Percentiles rank a stretch among this genome's conserved stretches.
phyloP scores from a whole-genome alignment of 2,329 filamentous ascomycete species.

The Trematosphaeria pertusa region DNA sequence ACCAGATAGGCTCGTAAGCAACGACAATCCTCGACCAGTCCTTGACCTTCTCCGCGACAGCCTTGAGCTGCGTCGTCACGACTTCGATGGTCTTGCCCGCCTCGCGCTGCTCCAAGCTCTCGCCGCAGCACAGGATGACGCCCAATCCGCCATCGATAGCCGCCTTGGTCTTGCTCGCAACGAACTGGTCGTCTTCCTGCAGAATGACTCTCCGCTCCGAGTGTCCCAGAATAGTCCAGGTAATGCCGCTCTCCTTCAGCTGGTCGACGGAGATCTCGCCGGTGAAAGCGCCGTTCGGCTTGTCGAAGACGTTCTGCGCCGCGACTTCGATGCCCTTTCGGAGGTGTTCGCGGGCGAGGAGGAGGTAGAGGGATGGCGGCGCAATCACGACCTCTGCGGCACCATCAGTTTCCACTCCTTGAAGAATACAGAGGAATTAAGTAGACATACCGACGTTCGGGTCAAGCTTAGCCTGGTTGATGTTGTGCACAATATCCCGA shows the following conservation, averaged over 20 bases:
- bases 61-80: constrained; percentile 83
- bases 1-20: constrained; percentile 99
- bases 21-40: constrained; percentile 96
- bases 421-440: background rate
- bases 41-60: constrained; percentile 77
- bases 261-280: constrained; percentile 94
- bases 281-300: constrained; percentile 95
- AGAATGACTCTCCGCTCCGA: constrained; percentile 92
- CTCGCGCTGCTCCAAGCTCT: constrained; percentile 93
- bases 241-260: constrained; percentile 86
- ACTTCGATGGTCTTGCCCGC: constrained; percentile 83
- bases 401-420: background rate
- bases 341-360: constrained; percentile 80
- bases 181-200: constrained; percentile 79
- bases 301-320: constrained; percentile 96
- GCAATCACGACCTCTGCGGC: constrained; percentile 88
- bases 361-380: constrained; percentile 88
- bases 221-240: constrained; percentile 93
- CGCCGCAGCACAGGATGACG: constrained; percentile 97
- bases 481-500: constrained; percentile 86
- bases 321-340: constrained; percentile 81
- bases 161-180: constrained; percentile 93
- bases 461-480: constrained; percentile 86
- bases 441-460: constrained; percentile 69
- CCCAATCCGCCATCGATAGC: constrained; percentile 84